A percentile compares a stretch with the other conserved stretches of the same genome.
Conservation (phyloP, 352 stramenopile genomes). For the Pythium graminicola region DNA sequence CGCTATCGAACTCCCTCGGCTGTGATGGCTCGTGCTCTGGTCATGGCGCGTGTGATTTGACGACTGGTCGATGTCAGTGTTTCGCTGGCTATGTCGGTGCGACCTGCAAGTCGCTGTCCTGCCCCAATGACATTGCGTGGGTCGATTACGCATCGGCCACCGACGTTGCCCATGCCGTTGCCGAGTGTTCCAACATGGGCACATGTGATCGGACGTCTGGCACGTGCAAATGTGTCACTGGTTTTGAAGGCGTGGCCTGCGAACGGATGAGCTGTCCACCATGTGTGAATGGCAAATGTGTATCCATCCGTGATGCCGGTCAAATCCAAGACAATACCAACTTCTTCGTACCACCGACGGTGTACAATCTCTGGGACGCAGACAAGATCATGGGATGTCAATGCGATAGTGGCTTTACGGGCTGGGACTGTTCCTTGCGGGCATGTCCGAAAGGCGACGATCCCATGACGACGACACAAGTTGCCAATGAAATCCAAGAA, state of each 20-base stretch:
- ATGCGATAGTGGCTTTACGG: slow-evolving; percentile 75
- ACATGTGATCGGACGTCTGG: slow-evolving; percentile 52
- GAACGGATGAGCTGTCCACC: slow-evolving; percentile 72
- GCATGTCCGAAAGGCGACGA: slow-evolving; percentile 83
- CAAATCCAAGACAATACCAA: slow-evolving; percentile 63
- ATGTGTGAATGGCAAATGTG: slow-evolving; percentile 74
- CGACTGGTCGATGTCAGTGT: slow-evolving; percentile 54
- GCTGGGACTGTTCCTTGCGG: slow-evolving; percentile 65
- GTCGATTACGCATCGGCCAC: slow-evolving; percentile 46
- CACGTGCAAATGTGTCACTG: slow-evolving; percentile 50
- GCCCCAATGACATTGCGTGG: slow-evolving; percentile 64
- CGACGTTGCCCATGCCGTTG: slow-evolving; percentile 75
- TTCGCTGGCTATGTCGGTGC: slow-evolving; percentile 36
- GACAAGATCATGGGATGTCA: slow-evolving; percentile 81
- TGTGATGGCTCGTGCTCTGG: slow-evolving; percentile 84
- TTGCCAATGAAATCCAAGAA: slow-evolving; percentile 51
- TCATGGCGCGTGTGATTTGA: slow-evolving; percentile 43
- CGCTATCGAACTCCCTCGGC: slow-evolving; percentile 20
- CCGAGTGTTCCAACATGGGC: slow-evolving; percentile 86
- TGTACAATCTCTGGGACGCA: slow-evolving; percentile 75
- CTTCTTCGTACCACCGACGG: slow-evolving; percentile 47
- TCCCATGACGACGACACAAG: slow-evolving; percentile 66
- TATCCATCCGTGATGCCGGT: slow-evolving; percentile 58
- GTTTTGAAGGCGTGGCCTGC: slow-evolving; percentile 75
- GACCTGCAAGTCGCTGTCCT: slow-evolving; percentile 66